Conservation (phyloP, 306 rosid genomes). For the Quercus ilex region DNA sequence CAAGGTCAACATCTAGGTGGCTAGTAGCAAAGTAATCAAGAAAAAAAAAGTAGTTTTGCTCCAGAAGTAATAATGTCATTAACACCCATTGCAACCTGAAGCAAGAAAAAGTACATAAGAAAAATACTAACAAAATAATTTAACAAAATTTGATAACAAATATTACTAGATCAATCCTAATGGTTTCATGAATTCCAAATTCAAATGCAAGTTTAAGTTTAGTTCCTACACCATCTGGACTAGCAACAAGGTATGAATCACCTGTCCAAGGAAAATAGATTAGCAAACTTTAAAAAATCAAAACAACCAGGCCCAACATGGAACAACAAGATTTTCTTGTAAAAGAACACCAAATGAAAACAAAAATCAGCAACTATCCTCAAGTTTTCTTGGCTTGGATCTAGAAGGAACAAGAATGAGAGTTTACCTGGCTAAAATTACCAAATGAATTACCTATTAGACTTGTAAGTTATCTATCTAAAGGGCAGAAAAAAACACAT, state of each 20-base stretch:
- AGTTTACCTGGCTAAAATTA: no score
- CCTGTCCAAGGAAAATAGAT: conserved; percentile 32
- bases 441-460: no score
- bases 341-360: no score
- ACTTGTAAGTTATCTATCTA: no score
- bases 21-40: conserved; percentile 74
- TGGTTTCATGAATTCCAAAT: conserved; percentile 86
- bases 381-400: no score
- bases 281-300: conserved; percentile 1
- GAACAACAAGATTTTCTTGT: no score
- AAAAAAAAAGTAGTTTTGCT: conserved; percentile 44
- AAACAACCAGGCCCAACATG: not conserved
- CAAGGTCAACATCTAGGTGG: conserved; percentile 83
- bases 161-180: conserved; percentile 85
- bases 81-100: conserved; percentile 95
- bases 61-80: conserved; percentile 92
- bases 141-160: not conserved
- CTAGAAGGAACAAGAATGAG: no score
- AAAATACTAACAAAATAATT: not conserved
- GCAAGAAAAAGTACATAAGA: not conserved
- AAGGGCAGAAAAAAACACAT: no score
- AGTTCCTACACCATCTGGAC: conserved; percentile 96
- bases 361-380: no score
- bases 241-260: conserved; percentile 81
- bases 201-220: conserved; percentile 85